A percentile compares a stretch with the other conserved stretches of the same genome.
These are phyloP conservation scores for Fusarium foetens DNA, from an alignment of 2,329 filamentous ascomycete genomes.

Conservation along the genomic window DNA sequence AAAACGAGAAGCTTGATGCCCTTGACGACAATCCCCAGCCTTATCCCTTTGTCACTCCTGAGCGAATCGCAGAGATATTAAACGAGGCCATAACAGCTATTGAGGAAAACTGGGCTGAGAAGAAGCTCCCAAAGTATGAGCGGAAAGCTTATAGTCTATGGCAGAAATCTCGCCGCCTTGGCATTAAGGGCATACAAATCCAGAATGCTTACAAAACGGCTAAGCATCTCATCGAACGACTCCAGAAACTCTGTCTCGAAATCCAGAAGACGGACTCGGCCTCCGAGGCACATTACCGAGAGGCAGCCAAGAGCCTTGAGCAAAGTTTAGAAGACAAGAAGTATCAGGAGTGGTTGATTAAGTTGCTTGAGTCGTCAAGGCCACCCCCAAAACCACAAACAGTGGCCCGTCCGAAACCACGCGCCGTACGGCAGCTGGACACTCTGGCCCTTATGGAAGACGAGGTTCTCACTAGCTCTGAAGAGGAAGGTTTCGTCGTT, in stretches of 20 bases:
- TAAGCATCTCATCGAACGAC: slow-evolving; percentile 57
- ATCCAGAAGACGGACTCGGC: slow-evolving; percentile 65
- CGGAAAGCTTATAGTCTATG: slow-evolving; percentile 70
- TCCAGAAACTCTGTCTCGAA: slow-evolving; percentile 64
- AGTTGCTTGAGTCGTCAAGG: slow-evolving; percentile 54
- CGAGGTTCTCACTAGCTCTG: slow-evolving; percentile 62
- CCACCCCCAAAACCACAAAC: slow-evolving; percentile 52
- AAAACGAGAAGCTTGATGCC: slow-evolving; percentile 14
- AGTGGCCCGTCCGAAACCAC: slow-evolving; percentile 31
- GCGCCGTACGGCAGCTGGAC: slow-evolving; percentile 2
- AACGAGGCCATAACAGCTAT: slow-evolving; percentile 59
- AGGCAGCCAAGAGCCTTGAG: slow-evolving; percentile 69
- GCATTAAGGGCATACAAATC: slow-evolving; percentile 53
- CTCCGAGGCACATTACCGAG: slow-evolving; percentile 61
- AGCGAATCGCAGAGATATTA: slow-evolving; percentile 40
- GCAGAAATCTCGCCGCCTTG: slow-evolving; percentile 61
- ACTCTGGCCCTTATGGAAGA: slow-evolving; percentile 48
- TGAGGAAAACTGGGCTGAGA: slow-evolving; percentile 65
- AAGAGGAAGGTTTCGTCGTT: slow-evolving; percentile 64
- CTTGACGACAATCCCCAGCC: not conserved
- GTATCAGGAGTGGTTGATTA: slow-evolving; percentile 61
- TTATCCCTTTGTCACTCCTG: slow-evolving; percentile 49
- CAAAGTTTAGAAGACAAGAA: slow-evolving; percentile 71
- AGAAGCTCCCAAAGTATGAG: slow-evolving; percentile 65
- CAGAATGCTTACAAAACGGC: slow-evolving; percentile 55